Evolutionary conservation across 352 stramenopile species (phyloP).

Genomic region (Globisporangium mamillatum): DNA sequence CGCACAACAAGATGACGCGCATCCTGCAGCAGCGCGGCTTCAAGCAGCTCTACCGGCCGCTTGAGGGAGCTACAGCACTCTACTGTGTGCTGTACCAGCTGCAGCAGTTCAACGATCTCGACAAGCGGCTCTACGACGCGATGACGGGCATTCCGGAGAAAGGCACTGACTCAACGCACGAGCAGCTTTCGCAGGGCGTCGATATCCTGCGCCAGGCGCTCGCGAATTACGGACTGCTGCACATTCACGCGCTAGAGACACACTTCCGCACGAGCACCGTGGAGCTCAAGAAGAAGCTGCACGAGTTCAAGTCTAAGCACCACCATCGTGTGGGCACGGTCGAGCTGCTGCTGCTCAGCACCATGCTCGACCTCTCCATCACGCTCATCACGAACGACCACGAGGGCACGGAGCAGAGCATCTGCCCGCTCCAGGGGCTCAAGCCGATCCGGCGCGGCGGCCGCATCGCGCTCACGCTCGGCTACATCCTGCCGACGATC

Average conservation of each 20-base stretch:
- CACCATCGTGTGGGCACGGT: constrained; percentile 59
- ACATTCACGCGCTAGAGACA: constrained; percentile 49
- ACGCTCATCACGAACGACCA: constrained; percentile 81
- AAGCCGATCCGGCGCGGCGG: constrained; percentile 50
- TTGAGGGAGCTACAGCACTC: constrained; percentile 44
- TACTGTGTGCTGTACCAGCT: constrained; percentile 63
- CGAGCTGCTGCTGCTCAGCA: constrained; percentile 67
- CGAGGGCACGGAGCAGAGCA: constrained; percentile 56
- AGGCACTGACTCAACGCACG: constrained; percentile 16
- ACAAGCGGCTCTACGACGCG: constrained; percentile 63
- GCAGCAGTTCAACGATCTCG: constrained; percentile 71
- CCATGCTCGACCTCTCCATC: constrained; percentile 76
- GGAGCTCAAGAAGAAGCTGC: constrained; percentile 77
- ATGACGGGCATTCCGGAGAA: constrained; percentile 32
- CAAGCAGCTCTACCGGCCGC: constrained; percentile 42
- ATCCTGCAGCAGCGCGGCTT: constrained; percentile 58
- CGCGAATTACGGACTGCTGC: constrained; percentile 66
- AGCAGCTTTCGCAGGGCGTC: constrained; percentile 38
- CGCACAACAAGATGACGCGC: constrained; percentile 53
- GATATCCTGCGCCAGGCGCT: constrained; percentile 61
- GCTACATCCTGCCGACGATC: constrained; percentile 73
- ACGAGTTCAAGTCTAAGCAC: constrained; percentile 64
- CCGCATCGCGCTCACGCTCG: constrained; percentile 53
- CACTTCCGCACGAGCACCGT: constrained; percentile 54
- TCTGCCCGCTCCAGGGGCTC: constrained; percentile 49